phyloP scores from a whole-genome alignment of 495 filamentous ascomycete genomes.

The Elasticomyces elasticus region DNA sequence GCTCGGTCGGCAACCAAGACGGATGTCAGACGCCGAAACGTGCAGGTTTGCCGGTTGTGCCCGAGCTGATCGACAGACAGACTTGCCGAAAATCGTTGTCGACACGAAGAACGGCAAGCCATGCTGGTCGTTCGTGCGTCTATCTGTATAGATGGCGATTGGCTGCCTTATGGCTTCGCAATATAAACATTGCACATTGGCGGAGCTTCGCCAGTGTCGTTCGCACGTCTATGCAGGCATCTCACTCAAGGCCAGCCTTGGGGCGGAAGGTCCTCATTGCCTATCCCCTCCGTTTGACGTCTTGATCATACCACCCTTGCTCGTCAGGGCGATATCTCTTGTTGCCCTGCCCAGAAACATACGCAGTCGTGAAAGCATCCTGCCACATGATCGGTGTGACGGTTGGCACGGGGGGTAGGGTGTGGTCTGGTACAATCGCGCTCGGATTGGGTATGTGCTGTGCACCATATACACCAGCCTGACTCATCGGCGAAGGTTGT shows the following conservation, averaged over 20 bases:
- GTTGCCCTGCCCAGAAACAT: constrained; percentile 18
- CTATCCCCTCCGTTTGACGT: constrained; percentile 16
- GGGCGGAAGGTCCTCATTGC: no score
- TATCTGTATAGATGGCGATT: no score
- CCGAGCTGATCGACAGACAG: no score
- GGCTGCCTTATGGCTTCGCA: no score
- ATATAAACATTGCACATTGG: no score
- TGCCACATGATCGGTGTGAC: constrained; percentile 96
- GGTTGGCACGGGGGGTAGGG: constrained; percentile 40
- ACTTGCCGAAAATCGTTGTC: no score
- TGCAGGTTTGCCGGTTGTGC: not conserved
- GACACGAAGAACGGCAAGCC: no score
- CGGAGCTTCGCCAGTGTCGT: no score
- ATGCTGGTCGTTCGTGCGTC: no score
- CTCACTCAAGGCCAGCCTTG: no score
- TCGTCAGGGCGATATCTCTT: constrained; percentile 16
- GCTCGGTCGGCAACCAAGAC: not conserved
- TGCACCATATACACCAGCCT: not conserved
- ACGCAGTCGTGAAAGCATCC: constrained; percentile 64
- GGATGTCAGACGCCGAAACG: not conserved
- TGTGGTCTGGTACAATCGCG: constrained; percentile 31
- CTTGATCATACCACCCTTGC: constrained; percentile 1
- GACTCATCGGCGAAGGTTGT: constrained; percentile 3
- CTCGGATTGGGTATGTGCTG: constrained; percentile 19
- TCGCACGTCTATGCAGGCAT: no score